Percentiles rank a stretch among this genome's conserved stretches.
Evolutionary conservation across 2,329 filamentous ascomycete genomes (phyloP).

Genomic region (Dactylonectria estremocensis): DNA sequence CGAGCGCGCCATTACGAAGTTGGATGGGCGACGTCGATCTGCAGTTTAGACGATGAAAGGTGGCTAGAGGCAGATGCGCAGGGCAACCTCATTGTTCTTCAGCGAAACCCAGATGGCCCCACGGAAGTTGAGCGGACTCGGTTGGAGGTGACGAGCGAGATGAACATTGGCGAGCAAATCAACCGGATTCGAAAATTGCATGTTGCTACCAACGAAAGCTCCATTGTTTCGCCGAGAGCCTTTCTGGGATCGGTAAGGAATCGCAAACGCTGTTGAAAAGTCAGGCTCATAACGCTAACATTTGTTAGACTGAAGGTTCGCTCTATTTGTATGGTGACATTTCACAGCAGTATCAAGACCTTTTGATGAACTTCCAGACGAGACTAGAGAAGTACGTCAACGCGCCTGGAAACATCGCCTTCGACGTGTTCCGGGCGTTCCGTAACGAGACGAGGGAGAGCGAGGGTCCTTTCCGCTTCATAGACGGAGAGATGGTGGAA

Average conservation of each 20-base stretch:
- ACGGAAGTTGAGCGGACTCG: conserved; percentile 80
- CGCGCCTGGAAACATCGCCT: conserved; percentile 81
- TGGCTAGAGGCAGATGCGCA: conserved; percentile 90
- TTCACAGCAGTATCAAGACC: conserved; percentile 78
- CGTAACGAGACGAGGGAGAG: conserved; percentile 80
- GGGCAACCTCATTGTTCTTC: conserved; percentile 88
- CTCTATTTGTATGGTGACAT: conserved; percentile 93
- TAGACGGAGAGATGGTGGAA: conserved; percentile 94
- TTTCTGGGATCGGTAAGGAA: conserved; percentile 87
- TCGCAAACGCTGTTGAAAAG: background rate
- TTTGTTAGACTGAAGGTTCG: conserved; percentile 83
- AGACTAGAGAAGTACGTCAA: conserved; percentile 77
- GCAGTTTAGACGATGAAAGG: conserved; percentile 78
- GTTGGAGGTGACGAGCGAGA: conserved; percentile 83
- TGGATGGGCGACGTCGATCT: conserved; percentile 85
- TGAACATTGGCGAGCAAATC: conserved; percentile 92
- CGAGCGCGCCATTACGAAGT: conserved; percentile 86
- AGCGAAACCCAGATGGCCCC: conserved; percentile 79
- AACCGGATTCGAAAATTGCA: conserved; percentile 86
- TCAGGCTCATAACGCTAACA: conserved; percentile 31
- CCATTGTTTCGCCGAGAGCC: conserved; percentile 83
- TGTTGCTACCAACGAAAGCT: conserved; percentile 74
- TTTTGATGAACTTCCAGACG: conserved; percentile 86
- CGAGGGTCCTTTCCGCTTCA: conserved; percentile 86
- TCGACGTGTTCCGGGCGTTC: conserved; percentile 87